These are phyloP conservation scores for Xylariaceae sp. DNA, from an alignment of 2,329 filamentous ascomycete genomes.

Conservation along the genomic window DNA sequence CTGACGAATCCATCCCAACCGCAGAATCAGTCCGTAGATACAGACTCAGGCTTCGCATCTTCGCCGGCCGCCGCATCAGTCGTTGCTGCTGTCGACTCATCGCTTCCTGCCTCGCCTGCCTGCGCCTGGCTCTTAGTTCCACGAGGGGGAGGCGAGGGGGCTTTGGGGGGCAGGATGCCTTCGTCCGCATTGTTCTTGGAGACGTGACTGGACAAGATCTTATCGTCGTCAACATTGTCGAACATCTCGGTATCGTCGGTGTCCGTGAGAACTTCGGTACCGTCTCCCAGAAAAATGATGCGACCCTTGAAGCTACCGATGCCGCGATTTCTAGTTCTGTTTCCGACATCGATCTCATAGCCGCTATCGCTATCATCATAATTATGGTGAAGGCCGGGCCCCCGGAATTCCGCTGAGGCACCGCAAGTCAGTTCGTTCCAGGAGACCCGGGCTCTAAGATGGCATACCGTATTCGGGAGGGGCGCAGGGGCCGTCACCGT, in stretches of 20 bases:
- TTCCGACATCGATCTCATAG: slow-evolving; percentile 69
- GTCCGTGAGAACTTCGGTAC: slow-evolving; percentile 85
- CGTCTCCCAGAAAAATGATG: slow-evolving; percentile 92
- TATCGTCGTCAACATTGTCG: slow-evolving; percentile 78
- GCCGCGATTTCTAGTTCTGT: slow-evolving; percentile 57
- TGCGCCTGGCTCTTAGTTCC: slow-evolving; percentile 29
- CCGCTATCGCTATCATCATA: slow-evolving; percentile 75
- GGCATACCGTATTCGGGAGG: slow-evolving; percentile 97
- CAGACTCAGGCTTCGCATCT: slow-evolving; percentile 23
- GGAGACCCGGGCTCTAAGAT: slow-evolving; percentile 35
- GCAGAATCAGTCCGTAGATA: slow-evolving; percentile 26
- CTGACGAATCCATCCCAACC: slow-evolving; percentile 5
- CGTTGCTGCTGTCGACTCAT: slow-evolving; percentile 25
- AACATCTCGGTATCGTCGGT: slow-evolving; percentile 91
- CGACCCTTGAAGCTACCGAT: slow-evolving; percentile 70
- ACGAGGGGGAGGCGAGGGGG: slow-evolving; percentile 31
- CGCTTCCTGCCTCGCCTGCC: slow-evolving; percentile 21
- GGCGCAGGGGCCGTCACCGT: slow-evolving; percentile 95
- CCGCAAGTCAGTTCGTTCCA: slow-evolving; percentile 31
- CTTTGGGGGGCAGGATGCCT: slow-evolving; percentile 29
- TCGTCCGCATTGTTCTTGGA: slow-evolving; percentile 49
- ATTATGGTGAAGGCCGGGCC: slow-evolving; percentile 74
- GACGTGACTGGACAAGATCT: slow-evolving; percentile 79
- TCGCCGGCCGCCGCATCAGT: slow-evolving; percentile 24
- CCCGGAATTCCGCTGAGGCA: slow-evolving; percentile 72